Evolutionary conservation across 2,329 filamentous ascomycete genomes (phyloP).

Genomic region (Apiospora malaysiana): DNA sequence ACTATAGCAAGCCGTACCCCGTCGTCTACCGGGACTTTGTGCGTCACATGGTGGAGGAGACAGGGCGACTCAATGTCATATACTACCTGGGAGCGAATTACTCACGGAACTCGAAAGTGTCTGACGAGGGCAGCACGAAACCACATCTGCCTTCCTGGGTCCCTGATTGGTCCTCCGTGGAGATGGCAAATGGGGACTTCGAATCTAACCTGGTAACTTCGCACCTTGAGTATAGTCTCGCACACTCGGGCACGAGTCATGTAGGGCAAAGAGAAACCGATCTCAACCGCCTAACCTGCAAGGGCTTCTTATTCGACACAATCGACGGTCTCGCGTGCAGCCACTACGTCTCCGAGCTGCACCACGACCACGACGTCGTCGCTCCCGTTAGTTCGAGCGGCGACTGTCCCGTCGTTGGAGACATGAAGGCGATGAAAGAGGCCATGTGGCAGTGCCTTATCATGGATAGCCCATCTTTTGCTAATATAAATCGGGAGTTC

Average conservation of each 20-base stretch:
- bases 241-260: too few species aligned
- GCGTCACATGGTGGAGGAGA: background rate
- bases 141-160: background rate
- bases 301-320: too few species aligned
- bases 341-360: too few species aligned
- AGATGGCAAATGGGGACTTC: too few species aligned
- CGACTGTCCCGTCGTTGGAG: background rate
- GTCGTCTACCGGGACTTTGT: background rate
- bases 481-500: background rate
- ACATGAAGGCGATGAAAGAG: background rate
- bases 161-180: background rate
- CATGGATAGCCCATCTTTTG: too few species aligned
- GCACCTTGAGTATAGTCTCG: too few species aligned
- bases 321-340: too few species aligned
- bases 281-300: too few species aligned
- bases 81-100: background rate
- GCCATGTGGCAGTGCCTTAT: background rate
- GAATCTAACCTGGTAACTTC: too few species aligned
- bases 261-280: too few species aligned
- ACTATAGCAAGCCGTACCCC: background rate
- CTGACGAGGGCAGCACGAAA: too few species aligned
- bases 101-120: background rate
- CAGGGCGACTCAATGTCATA: background rate
- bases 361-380: too few species aligned
- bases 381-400: background rate